These are phyloP conservation scores for Ampelocalamus luodianensis DNA, from an alignment of 176 grass and related monocot species.

Conservation along the genomic window DNA sequence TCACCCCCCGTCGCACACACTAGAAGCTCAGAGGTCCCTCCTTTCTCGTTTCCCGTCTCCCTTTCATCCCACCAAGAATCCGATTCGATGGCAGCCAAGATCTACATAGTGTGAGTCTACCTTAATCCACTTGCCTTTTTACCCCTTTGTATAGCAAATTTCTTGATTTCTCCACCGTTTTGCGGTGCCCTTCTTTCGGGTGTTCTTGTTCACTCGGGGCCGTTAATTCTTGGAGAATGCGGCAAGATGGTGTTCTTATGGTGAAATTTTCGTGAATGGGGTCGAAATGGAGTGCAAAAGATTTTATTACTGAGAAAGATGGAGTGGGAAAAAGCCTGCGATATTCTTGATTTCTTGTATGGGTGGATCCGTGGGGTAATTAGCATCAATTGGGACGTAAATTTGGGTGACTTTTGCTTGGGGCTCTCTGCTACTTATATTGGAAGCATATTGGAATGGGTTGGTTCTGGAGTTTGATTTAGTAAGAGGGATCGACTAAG, in stretches of 20 bases:
- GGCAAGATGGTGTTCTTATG: too few relatives aligned
- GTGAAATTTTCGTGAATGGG: background rate
- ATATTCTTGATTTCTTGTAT: background rate
- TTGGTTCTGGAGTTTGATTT: background rate
- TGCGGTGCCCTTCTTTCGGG: background rate
- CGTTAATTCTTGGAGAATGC: background rate
- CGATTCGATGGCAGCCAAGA: constrained; percentile 32
- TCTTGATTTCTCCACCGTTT: background rate
- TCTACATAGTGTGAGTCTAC: constrained; percentile 45
- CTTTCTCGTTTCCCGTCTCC: background rate
- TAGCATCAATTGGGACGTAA: background rate
- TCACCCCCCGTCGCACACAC: background rate
- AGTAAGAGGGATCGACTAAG: background rate
- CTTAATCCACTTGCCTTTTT: background rate
- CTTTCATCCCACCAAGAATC: background rate
- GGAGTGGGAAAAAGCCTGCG: background rate
- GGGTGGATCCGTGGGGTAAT: background rate
- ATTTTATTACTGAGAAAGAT: background rate
- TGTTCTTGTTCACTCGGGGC: background rate
- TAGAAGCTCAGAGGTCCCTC: background rate
- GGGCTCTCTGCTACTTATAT: background rate
- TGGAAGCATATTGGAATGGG: background rate
- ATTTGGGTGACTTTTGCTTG: background rate
- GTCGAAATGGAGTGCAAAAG: background rate
- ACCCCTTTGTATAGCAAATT: background rate